A percentile compares a stretch with the other conserved stretches of the same genome.
Evolutionary conservation across 163 green algal genomes (phyloP).

Genomic region (Scenedesmus sp.): DNA sequence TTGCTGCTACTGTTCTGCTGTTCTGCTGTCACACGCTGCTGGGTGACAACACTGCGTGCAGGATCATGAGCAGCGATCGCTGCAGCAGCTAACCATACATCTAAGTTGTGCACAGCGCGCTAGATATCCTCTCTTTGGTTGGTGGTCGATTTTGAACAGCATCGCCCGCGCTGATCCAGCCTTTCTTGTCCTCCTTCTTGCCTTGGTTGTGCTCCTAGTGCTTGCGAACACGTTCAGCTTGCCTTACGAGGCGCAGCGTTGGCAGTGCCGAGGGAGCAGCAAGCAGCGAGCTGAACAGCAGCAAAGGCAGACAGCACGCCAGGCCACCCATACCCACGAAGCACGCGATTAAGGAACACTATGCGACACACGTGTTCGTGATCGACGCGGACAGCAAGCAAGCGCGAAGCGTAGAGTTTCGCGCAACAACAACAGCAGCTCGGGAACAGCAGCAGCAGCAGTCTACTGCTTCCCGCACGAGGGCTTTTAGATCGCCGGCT

Average conservation of each 20-base stretch:
- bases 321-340: not conserved
- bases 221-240: not conserved
- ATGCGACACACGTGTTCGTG: not conserved
- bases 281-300: constrained; percentile 17
- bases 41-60: constrained; percentile 1
- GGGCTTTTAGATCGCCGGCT: not conserved
- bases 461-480: not conserved
- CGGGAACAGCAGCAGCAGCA: not conserved
- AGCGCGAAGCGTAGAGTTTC: constrained; percentile 14
- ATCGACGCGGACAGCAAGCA: constrained; percentile 1
- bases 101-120: not conserved
- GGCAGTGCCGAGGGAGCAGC: not conserved
- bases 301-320: not conserved
- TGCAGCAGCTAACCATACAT: not conserved
- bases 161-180: constrained; percentile 3
- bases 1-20: not conserved
- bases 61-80: not conserved
- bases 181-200: not conserved
- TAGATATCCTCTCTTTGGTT: not conserved
- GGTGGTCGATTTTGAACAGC: constrained; percentile 9
- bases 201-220: not conserved
- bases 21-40: constrained; percentile 3
- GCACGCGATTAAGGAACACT: not conserved
- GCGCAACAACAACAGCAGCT: constrained; percentile 33
- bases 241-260: not conserved